These are phyloP conservation scores for Vigna hirtella DNA, from an alignment of 306 rosid species.

Conservation along the genomic window DNA sequence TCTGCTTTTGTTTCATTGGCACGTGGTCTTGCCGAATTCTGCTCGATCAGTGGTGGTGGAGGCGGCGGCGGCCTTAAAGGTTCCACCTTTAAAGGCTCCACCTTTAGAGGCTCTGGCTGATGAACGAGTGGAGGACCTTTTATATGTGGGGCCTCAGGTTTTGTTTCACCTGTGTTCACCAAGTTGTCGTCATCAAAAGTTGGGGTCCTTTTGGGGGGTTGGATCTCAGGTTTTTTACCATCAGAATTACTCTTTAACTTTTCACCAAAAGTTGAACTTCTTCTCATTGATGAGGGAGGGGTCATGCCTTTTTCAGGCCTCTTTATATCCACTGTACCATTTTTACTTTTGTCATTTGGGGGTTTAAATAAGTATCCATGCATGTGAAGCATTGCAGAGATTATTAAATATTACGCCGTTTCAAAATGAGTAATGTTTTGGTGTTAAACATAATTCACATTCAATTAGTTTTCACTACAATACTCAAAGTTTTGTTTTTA, in stretches of 20 bases:
- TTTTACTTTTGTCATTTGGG: slow-evolving; percentile 43
- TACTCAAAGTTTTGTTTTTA: too few species aligned
- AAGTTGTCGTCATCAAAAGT: slow-evolving; percentile 42
- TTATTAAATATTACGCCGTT: neutral
- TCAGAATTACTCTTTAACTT: neutral
- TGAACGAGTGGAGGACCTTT: slow-evolving; percentile 23
- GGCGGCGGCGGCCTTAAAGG: neutral
- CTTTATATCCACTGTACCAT: slow-evolving; percentile 34
- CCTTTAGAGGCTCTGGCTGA: slow-evolving; percentile 36
- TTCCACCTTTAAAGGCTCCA: slow-evolving; percentile 33
- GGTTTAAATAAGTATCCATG: slow-evolving; percentile 46
- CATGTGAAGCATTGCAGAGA: slow-evolving; percentile 32
- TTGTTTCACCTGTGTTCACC: slow-evolving; percentile 18
- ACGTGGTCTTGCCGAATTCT: slow-evolving; percentile 12
- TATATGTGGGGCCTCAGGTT: slow-evolving; percentile 43
- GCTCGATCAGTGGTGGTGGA: neutral
- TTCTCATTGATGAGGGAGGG: slow-evolving; percentile 51
- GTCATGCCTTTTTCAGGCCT: slow-evolving; percentile 47
- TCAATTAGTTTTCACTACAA: too few species aligned
- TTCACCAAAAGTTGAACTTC: slow-evolving; percentile 43
- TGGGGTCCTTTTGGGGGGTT: slow-evolving; percentile 37
- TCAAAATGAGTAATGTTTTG: too few species aligned
- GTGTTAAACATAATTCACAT: too few species aligned
- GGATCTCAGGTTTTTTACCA: slow-evolving; percentile 45
- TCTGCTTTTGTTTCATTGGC: slow-evolving; percentile 55